These are phyloP conservation scores for Noccaea bulbosa DNA, from an alignment of 345 rosid species.

Conservation along the genomic window DNA sequence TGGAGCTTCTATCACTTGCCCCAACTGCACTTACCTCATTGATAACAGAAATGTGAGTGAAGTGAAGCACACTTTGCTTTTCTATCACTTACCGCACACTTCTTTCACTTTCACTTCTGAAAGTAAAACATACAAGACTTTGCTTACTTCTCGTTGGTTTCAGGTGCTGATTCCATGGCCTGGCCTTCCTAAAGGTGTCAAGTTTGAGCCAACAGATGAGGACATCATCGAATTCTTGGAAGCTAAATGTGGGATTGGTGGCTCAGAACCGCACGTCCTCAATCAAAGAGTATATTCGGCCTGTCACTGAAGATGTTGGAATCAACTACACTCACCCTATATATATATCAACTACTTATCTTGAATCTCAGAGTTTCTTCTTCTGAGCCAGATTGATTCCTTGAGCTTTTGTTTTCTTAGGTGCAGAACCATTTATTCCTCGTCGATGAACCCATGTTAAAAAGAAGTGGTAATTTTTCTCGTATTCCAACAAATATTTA, in stretches of 20 bases:
- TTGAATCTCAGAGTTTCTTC: no score
- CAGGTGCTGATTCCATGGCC: conserved; percentile 82
- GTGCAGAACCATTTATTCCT: no score
- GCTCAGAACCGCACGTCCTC: conserved; percentile 55
- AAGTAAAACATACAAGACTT: no score
- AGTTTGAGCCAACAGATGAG: conserved; percentile 90
- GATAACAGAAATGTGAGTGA: conserved; percentile 82
- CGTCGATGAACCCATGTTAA: no score
- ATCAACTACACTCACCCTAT: conserved; percentile 92
- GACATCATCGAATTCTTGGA: conserved; percentile 74
- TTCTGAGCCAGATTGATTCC: no score
- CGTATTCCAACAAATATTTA: no score
- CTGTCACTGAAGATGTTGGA: conserved; percentile 67
- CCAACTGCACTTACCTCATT: conserved; percentile 65
- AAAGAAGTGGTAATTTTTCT: no score
- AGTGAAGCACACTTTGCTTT: neutral
- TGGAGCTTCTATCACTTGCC: conserved; percentile 76
- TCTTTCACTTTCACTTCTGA: neutral
- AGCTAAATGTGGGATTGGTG: conserved; percentile 72
- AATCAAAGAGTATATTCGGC: conserved; percentile 73
- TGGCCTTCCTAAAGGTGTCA: conserved; percentile 89
- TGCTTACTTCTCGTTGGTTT: no score
- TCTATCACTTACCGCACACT: no score
- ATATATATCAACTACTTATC: no score
- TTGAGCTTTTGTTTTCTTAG: no score